Evolutionary conservation across 2,329 filamentous ascomycete genomes (phyloP).

Genomic region (Thermothelomyces thermophilus): DNA sequence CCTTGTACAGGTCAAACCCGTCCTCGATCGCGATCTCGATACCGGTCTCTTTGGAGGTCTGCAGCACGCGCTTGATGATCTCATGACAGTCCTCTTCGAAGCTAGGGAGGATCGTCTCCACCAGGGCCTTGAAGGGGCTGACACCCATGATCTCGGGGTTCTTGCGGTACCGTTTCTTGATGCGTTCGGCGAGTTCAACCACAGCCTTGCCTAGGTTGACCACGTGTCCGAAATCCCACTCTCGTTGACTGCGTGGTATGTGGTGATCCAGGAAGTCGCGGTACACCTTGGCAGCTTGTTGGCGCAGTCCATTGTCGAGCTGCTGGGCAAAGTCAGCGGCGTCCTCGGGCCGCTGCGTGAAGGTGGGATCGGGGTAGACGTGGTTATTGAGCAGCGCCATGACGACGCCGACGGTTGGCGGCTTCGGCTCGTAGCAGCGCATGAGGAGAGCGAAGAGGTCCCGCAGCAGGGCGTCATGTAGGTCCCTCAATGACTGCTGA

Average conservation of each 20-base stretch:
- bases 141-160: slow-evolving; percentile 81
- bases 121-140: slow-evolving; percentile 59
- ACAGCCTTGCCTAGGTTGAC: slow-evolving; percentile 83
- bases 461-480: slow-evolving; percentile 77
- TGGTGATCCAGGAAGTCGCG: slow-evolving; percentile 69
- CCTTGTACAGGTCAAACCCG: slow-evolving; percentile 88
- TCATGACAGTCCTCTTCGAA: slow-evolving; percentile 87
- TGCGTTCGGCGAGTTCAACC: slow-evolving; percentile 76
- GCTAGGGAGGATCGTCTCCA: slow-evolving; percentile 77
- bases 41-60: slow-evolving; percentile 60
- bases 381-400: slow-evolving; percentile 78
- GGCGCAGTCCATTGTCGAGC: slow-evolving; percentile 63
- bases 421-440: slow-evolving; percentile 82
- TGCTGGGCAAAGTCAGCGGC: slow-evolving; percentile 64
- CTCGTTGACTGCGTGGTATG: slow-evolving; percentile 70
- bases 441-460: slow-evolving; percentile 85
- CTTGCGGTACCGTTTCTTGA: slow-evolving; percentile 85
- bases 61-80: slow-evolving; percentile 74
- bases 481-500: slow-evolving; percentile 63
- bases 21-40: slow-evolving; percentile 81
- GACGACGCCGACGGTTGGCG: slow-evolving; percentile 70
- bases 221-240: slow-evolving; percentile 88
- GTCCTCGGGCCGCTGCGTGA: slow-evolving; percentile 64
- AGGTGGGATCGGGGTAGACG: slow-evolving; percentile 70
- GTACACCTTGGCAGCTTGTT: slow-evolving; percentile 74